phyloP scores from a whole-genome alignment of 2,329 filamentous ascomycete species.

The Pseudogymnoascus verrucosus region DNA sequence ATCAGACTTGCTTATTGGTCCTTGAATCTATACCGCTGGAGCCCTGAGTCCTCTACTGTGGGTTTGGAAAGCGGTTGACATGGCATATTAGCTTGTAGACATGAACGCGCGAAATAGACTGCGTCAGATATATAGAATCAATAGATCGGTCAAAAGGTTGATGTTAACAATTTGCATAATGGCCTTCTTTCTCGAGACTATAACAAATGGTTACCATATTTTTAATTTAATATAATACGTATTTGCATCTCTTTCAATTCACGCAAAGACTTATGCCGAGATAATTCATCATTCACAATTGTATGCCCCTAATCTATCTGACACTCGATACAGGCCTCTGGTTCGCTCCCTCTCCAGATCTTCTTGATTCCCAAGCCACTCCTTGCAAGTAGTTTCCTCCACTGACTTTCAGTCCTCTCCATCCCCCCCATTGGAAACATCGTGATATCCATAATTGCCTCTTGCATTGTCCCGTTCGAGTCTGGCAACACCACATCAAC shows the following conservation, averaged over 20 bases:
- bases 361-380: constrained; percentile 20
- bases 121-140: not conserved
- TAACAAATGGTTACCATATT: not conserved
- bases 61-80: not conserved
- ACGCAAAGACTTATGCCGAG: not conserved
- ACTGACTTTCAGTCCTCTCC: constrained; percentile 20
- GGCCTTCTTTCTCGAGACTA: not conserved
- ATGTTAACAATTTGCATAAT: not conserved
- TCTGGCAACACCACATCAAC: constrained; percentile 21
- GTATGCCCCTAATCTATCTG: not conserved
- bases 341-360: constrained; percentile 21
- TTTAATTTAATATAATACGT: not conserved
- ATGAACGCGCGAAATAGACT: not conserved
- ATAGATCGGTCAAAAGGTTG: not conserved
- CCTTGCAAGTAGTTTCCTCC: constrained; percentile 17
- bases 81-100: not conserved
- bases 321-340: constrained; percentile 16
- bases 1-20: constrained; percentile 48
- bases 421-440: constrained; percentile 21
- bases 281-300: not conserved
- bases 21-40: constrained; percentile 12
- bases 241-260: not conserved
- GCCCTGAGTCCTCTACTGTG: not conserved
- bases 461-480: constrained; percentile 17
- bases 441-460: constrained; percentile 18